Evolutionary conservation across 495 filamentous ascomycete genomes (phyloP).

Genomic region (Xylaria curta): DNA sequence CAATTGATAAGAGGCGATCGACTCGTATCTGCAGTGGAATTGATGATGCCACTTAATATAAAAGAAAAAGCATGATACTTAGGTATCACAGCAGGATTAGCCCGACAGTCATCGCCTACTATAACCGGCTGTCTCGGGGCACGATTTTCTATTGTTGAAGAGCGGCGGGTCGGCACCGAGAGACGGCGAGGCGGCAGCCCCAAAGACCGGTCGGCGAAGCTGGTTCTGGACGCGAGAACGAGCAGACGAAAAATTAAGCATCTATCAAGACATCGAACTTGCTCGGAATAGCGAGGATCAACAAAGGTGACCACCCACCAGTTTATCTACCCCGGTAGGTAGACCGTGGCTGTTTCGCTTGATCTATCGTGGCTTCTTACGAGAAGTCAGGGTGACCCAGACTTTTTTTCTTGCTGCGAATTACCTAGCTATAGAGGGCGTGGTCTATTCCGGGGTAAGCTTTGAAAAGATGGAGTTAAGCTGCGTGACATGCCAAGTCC

Average conservation of each 20-base stretch:
- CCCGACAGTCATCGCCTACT: not conserved
- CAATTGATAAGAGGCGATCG: slow-evolving; percentile 4
- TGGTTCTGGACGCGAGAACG: slow-evolving; percentile 15
- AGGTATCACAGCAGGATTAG: slow-evolving; percentile 15
- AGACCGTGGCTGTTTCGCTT: not conserved
- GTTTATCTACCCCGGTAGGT: not conserved
- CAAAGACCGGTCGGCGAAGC: slow-evolving; percentile 35
- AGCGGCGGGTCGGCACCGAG: slow-evolving; percentile 31
- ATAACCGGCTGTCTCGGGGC: slow-evolving; percentile 14
- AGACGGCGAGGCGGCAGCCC: slow-evolving; percentile 31
- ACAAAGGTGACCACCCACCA: not conserved
- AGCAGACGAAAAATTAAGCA: not conserved
- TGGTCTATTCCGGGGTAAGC: not conserved
- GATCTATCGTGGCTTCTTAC: not conserved
- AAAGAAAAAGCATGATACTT: not conserved
- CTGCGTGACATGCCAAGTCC: slow-evolving; percentile 2
- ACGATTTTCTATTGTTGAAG: slow-evolving; percentile 24
- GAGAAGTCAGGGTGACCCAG: not conserved
- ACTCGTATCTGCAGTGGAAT: slow-evolving; percentile 36
- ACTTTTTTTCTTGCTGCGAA: not conserved
- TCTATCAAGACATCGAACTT: slow-evolving; percentile 3
- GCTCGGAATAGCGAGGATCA: not conserved
- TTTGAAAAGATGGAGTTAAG: not conserved
- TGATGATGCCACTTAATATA: slow-evolving; percentile 18
- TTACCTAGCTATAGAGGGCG: not conserved